Base-by-base conservation (phyloP, 1,284 basidiomycete genomes). In the Puccinia polysora region DNA sequence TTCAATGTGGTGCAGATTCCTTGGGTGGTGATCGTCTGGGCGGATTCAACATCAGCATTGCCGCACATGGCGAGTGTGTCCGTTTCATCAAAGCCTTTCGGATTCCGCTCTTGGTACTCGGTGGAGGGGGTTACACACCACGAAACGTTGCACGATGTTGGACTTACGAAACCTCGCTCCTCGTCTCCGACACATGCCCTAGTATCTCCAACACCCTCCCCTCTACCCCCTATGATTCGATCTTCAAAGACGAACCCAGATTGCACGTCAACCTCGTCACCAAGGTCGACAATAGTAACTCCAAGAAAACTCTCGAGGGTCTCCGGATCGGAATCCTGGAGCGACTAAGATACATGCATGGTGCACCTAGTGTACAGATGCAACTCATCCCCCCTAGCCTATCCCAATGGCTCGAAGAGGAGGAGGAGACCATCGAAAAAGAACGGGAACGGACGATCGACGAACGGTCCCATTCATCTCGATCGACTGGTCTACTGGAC, bases 31-130 rank as follows among this genome's bases (percentile, higher is more conserved):
- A 98, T 80, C 84, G 95, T 53, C 83, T 99, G 0, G 95, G 95
- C 25, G 93, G 93, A 1, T 99, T 98, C 85, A 98, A 99, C 78
- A 84, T 99, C 12, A 94, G 90, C n/a, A 97, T 97, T 75, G 89
- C 91, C n/a, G 95, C 93, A 0, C 95, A 98, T 77, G 95, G 95
- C 40, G 94, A 97, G 81, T 97, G 95, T 79, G 94, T 98, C 14
- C 88, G 94, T 77, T 97, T 94, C 80, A 91, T 97, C 73, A 88
- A 94, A 77, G 88, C 88, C 70, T 97, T 91, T 81, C 87, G 88
- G 73, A 85, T 97, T 0, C 95, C 95, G 0, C 82, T 97, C 4
- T 83, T 98, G 18, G 89, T 96, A 6, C 81, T 98, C 1, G 95
- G 95, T 20, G 95, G 95, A 0, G 95, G 95, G 0, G 95, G 95